A percentile compares a stretch with the other conserved stretches of the same genome.
phyloP scores from a whole-genome alignment of 345 rosid species.

The Psidium guajava region DNA sequence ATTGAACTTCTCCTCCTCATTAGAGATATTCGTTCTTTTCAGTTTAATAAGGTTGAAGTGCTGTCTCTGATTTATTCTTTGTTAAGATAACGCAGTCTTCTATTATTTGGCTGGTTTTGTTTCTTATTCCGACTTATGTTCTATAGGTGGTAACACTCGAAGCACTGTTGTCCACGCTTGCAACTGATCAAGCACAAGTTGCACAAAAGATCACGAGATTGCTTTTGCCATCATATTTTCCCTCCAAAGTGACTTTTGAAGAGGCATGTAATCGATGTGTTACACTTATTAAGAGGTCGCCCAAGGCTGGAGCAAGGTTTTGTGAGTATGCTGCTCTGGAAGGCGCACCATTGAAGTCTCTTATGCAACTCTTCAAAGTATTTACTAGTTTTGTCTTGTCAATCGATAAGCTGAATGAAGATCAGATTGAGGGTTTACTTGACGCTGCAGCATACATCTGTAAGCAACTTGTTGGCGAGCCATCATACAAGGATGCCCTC shows the following conservation, averaged over 20 bases:
- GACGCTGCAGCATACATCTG: slow-evolving; percentile 45
- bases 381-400: slow-evolving; percentile 43
- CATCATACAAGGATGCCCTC: slow-evolving; percentile 34
- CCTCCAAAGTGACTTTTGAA: slow-evolving; percentile 46
- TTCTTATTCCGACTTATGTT: slow-evolving; percentile 1
- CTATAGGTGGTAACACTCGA: slow-evolving; percentile 65
- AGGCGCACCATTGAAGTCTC: slow-evolving; percentile 52
- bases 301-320: slow-evolving; percentile 86
- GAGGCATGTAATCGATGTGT: slow-evolving; percentile 81
- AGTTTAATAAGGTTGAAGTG: slow-evolving; percentile 68
- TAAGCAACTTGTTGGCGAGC: slow-evolving; percentile 37
- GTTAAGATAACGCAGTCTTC: background rate
- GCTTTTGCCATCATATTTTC: slow-evolving; percentile 86
- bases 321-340: slow-evolving; percentile 56
- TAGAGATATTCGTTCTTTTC: slow-evolving; percentile 58
- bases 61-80: background rate
- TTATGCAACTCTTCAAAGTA: slow-evolving; percentile 55
- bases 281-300: slow-evolving; percentile 69
- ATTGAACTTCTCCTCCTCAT: slow-evolving; percentile 70
- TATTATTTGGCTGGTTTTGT: background rate
- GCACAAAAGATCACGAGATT: slow-evolving; percentile 62
- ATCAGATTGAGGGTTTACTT: slow-evolving; percentile 70
- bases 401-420: slow-evolving; percentile 27
- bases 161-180: slow-evolving; percentile 49
- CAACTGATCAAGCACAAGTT: slow-evolving; percentile 61